Evolutionary conservation across 1,284 basidiomycete species (phyloP).

Genomic region (Phaffia rhodozyma): DNA sequence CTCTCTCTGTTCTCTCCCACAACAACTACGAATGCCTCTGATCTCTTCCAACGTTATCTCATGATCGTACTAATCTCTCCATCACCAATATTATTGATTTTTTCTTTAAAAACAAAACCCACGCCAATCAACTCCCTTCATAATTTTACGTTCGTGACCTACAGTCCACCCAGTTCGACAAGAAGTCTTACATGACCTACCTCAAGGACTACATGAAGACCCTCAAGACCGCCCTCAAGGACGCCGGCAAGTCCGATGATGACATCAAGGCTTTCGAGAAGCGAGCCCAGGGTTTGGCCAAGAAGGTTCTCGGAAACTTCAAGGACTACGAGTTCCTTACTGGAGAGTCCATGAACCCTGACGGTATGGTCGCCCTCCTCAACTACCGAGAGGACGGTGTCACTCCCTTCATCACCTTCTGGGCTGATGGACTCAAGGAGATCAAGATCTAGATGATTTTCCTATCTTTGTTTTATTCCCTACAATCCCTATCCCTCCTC

Average conservation of each 20-base stretch:
- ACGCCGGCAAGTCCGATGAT: conserved; percentile 25
- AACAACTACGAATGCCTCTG: no score
- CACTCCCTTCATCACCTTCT: conserved; percentile 76
- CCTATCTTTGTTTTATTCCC: not conserved
- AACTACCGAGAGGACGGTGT: conserved; percentile 52
- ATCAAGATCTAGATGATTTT: conserved; percentile 26
- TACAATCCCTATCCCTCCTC: not conserved
- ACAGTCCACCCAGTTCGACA: conserved; percentile 64
- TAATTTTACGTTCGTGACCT: no score
- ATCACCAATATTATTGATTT: no score
- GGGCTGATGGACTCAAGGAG: conserved; percentile 79
- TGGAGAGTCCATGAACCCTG: conserved; percentile 72
- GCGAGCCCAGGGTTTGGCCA: conserved; percentile 60
- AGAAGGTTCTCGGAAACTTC: conserved; percentile 83
- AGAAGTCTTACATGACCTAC: conserved; percentile 74
- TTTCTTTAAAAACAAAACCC: no score
- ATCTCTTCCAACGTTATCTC: no score
- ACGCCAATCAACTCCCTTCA: no score
- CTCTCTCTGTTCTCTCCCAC: no score
- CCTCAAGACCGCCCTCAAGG: conserved; percentile 52
- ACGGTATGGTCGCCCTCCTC: conserved; percentile 81
- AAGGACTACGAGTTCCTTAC: conserved; percentile 56
- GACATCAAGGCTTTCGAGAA: conserved; percentile 71
- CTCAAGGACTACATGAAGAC: conserved; percentile 85
- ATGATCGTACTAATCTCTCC: no score